Percentiles rank a stretch among this genome's conserved stretches.
Evolutionary conservation across 2,329 filamentous ascomycete species (phyloP).

Genomic region (Ophiognomonia clavigignenti-juglandacearum): DNA sequence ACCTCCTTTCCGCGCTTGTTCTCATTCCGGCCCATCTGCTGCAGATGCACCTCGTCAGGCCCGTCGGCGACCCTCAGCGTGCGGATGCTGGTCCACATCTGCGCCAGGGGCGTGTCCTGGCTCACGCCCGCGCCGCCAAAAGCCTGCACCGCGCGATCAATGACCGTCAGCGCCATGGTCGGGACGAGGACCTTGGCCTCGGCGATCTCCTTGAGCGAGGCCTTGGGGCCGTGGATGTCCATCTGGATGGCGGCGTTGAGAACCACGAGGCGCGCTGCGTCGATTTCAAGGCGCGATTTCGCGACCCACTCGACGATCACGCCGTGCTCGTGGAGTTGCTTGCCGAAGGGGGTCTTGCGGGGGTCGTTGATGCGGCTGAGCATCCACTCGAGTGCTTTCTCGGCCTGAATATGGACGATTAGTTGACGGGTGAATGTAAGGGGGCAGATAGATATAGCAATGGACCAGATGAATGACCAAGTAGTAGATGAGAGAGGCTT

Average conservation of each 20-base stretch:
- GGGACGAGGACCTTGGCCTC: conserved; percentile 93
- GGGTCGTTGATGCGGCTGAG: conserved; percentile 91
- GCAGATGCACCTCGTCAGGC: conserved; percentile 89
- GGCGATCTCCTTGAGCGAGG: conserved; percentile 86
- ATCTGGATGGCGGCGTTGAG: conserved; percentile 95
- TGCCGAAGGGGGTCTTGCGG: conserved; percentile 84
- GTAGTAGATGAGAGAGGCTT: conserved; percentile 24
- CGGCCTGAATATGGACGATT: no score
- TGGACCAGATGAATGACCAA: no score
- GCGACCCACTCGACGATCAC: conserved; percentile 95
- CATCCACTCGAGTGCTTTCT: conserved; percentile 91
- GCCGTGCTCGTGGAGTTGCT: conserved; percentile 81
- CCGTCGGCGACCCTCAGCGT: conserved; percentile 87
- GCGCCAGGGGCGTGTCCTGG: conserved; percentile 89
- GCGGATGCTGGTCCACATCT: conserved; percentile 74
- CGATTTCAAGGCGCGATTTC: conserved; percentile 87
- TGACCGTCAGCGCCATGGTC: conserved; percentile 73
- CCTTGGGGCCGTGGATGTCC: conserved; percentile 83
- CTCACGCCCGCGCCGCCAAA: conserved; percentile 88
- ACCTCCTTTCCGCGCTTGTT: conserved; percentile 63
- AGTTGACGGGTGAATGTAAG: no score
- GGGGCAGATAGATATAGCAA: no score
- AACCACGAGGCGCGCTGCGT: conserved; percentile 82
- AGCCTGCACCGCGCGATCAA: conserved; percentile 90
- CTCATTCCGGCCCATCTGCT: conserved; percentile 77